Evolutionary conservation across 78 protist genomes (phyloP), one percentile per base, ranked within the genome.

Genomic region (Dictyostelium citrinum): DNA sequence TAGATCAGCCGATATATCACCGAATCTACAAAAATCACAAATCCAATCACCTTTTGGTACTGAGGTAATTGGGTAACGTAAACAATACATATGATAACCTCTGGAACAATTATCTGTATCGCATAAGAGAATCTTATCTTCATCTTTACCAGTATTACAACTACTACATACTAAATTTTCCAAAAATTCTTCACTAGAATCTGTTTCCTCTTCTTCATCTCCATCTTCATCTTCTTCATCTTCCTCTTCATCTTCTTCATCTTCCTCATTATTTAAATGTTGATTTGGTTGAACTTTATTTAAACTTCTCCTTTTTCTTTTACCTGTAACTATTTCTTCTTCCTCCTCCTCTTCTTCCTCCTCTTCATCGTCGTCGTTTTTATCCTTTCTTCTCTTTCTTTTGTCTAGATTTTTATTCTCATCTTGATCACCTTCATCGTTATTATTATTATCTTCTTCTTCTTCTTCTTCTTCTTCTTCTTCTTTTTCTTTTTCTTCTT

Each of bases 31-130:
- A 33, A 61, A 43, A 68, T 88, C 93, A 64, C 93, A 88, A 51
- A 78, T 49, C 93, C 95, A 91, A 24, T 91, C 64, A 5, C 95
- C 95, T 29, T 82, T 82, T 20, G 95, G 95, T 0, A 91, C 58
- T 0, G 81, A 41, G 0, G 64, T 76, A 1, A 91, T 16, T 17
- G 81, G 90, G 49, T 29, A 55, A 27, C 74, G 41, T 16, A 91
- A 74, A 55, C 95, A 91, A 82, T 91, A 91, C 67, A 83, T 81
- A 41, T 91, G 95, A 82, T 83, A 91, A 17, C 90, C 95, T 27
- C 91, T 31, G 16, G 64, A 80, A 75, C 95, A 91, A 12, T 90
- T 84, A 33, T 83, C 85, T 1, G 71, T 39, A 31, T 91, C 95
- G 76, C 95, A 91, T 17, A 91, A 58, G 10, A 91, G 51, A 24